phyloP scores from a whole-genome alignment of 2,329 filamentous ascomycete genomes.

The Fusarium compactum region DNA sequence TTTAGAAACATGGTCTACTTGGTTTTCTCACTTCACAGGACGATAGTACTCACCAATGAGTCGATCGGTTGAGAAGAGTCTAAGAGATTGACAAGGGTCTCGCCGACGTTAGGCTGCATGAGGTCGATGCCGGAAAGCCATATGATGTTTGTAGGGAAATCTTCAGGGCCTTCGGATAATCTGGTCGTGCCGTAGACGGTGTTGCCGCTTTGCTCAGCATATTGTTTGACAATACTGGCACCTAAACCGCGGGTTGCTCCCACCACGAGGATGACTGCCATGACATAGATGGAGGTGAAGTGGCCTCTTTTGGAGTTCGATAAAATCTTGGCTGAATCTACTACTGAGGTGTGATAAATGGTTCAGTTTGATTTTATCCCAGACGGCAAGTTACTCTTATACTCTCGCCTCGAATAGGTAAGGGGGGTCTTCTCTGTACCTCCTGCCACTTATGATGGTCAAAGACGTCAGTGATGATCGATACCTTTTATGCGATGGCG shows the following conservation, averaged over 20 bases:
- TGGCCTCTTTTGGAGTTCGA: not conserved
- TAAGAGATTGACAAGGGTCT: slow-evolving; percentile 61
- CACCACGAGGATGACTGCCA: slow-evolving; percentile 69
- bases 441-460: slow-evolving; percentile 1
- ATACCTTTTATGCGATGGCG: slow-evolving; percentile 13
- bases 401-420: not conserved
- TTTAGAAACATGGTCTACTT: slow-evolving; percentile 7
- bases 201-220: slow-evolving; percentile 61
- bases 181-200: slow-evolving; percentile 72
- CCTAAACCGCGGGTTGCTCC: slow-evolving; percentile 78
- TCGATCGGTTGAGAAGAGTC: slow-evolving; percentile 55
- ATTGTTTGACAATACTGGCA: slow-evolving; percentile 69
- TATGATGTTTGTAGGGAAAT: slow-evolving; percentile 58
- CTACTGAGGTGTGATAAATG: not conserved
- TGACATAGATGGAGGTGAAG: slow-evolving; percentile 37
- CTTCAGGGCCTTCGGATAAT: slow-evolving; percentile 57
- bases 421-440: not conserved
- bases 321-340: not conserved
- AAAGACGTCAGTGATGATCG: slow-evolving; percentile 36
- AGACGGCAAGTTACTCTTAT: not conserved
- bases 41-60: slow-evolving; percentile 55
- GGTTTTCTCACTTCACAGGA: not conserved
- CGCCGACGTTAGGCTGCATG: slow-evolving; percentile 59
- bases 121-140: slow-evolving; percentile 73
- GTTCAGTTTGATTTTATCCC: not conserved